Base-by-base conservation (phyloP, 805 yeast genomes). In the Brettanomyces custersianus region DNA sequence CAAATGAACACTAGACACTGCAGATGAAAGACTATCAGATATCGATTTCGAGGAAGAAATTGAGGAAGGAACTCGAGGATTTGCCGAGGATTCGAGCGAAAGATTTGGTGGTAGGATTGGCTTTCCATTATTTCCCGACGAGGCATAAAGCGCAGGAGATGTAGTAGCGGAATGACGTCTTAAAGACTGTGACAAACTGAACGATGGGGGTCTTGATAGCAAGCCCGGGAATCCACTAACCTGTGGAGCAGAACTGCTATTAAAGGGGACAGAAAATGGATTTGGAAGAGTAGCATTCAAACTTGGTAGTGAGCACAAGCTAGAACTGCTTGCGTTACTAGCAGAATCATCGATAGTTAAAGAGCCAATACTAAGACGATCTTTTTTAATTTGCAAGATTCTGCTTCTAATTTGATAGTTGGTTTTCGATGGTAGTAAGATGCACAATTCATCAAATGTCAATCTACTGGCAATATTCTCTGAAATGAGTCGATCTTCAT, bases 381-480 rank as follows among this genome's bases (percentile, higher is more conserved):
- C 31, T 11, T 38, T 35, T 33, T 62, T 66, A 27, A 76, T 51
- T 34, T 65, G 58, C 33, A 65, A 72, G 17, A 81, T 71, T 41
- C 92, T 65, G 26, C 69, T 57, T 65, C 72, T 66, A 29, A 86
- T 86, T 46, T 84, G 92, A n/a, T 65, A 65, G 51, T 81, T 87
- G 0, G 92, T 67, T 43, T 85, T 71, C 39, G 69, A 70, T 12
- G 92, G 90, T 29, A 86, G 62, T 35, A 86, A 57, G 23, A 85
- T 77, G 12, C 80, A 69, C 26, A 86, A 61, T 57, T 86, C 95
- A 13, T 79, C 80, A 48, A 80, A 67, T 23, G 80, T 70, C 28
- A 86, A 59, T 37, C 79, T 80, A 44, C 76, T 61, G 34, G 70
- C 60, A 8, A 73, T 57, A 35, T 81, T 63, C 40, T 72, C 68